Conservation (phyloP, 2,329 filamentous ascomycete genomes). For the Cercospora janseana region DNA sequence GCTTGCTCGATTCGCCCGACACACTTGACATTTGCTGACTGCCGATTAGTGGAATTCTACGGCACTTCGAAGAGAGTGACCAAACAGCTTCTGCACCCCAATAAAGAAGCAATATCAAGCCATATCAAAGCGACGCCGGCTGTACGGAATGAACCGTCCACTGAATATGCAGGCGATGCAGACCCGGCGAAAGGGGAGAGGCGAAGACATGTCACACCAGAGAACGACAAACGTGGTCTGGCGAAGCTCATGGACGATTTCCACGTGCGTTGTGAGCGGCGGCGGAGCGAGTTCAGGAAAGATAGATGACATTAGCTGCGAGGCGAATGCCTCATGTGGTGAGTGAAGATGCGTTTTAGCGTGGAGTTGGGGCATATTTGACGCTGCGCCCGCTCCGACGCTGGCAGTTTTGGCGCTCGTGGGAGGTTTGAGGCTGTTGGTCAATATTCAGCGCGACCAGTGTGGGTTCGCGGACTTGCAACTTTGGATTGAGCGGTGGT, state of each 20-base stretch:
- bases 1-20: background rate
- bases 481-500: too few relatives aligned
- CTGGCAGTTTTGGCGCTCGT: too few relatives aligned
- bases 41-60: constrained; percentile 67
- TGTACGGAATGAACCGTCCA: constrained; percentile 14
- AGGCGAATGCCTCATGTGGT: background rate
- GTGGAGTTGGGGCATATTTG: constrained; percentile 6
- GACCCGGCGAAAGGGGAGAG: constrained; percentile 27
- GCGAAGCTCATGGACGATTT: constrained; percentile 21
- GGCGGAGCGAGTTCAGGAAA: background rate
- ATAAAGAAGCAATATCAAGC: constrained; percentile 3
- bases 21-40: background rate
- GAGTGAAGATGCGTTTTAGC: background rate
- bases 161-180: constrained; percentile 4
- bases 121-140: constrained; percentile 3
- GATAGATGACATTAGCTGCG: too few relatives aligned
- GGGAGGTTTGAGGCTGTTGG: too few relatives aligned
- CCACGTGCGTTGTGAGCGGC: constrained; percentile 9
- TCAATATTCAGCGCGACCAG: too few relatives aligned
- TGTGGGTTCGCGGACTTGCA: too few relatives aligned
- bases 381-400: too few relatives aligned
- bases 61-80: constrained; percentile 65
- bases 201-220: constrained; percentile 9
- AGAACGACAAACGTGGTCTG: constrained; percentile 16
- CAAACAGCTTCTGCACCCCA: constrained; percentile 52